Percentiles rank a stretch among this genome's conserved stretches.
These are phyloP conservation scores for Chrysochromulina parva DNA, from an alignment of 78 protist species.

Conservation along the genomic window DNA sequence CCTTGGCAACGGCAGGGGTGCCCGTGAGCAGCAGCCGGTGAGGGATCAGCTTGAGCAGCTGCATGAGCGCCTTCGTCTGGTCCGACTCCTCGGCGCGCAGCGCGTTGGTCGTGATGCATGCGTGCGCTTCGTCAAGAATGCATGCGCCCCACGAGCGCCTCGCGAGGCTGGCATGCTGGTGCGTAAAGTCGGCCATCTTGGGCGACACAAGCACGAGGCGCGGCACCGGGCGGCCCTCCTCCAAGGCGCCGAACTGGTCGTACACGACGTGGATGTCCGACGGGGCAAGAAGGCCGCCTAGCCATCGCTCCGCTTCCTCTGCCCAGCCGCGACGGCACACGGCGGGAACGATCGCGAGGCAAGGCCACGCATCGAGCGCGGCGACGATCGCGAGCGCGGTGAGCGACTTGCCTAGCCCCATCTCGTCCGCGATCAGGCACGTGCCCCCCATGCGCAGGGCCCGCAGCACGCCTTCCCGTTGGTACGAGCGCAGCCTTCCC, in stretches of 20 bases:
- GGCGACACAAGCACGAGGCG: background rate
- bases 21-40: background rate
- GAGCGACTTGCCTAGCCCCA: background rate
- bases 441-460: background rate
- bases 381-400: background rate
- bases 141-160: background rate
- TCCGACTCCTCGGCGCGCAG: background rate
- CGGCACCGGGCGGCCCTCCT: background rate
- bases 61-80: background rate
- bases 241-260: background rate
- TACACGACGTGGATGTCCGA: background rate
- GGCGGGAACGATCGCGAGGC: background rate
- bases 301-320: background rate
- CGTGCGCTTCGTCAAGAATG: background rate
- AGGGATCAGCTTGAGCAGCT: background rate
- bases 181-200: background rate
- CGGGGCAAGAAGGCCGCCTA: background rate
- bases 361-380: background rate
- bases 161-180: background rate
- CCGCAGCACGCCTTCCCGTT: background rate
- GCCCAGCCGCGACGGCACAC: background rate
- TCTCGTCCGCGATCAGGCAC: background rate
- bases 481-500: background rate
- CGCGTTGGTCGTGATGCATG: too few species aligned
- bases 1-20: background rate